Evolutionary conservation across 2,329 filamentous ascomycete species (phyloP), one percentile per base, ranked within the genome.

Genomic region (Ascochyta rabiei): DNA sequence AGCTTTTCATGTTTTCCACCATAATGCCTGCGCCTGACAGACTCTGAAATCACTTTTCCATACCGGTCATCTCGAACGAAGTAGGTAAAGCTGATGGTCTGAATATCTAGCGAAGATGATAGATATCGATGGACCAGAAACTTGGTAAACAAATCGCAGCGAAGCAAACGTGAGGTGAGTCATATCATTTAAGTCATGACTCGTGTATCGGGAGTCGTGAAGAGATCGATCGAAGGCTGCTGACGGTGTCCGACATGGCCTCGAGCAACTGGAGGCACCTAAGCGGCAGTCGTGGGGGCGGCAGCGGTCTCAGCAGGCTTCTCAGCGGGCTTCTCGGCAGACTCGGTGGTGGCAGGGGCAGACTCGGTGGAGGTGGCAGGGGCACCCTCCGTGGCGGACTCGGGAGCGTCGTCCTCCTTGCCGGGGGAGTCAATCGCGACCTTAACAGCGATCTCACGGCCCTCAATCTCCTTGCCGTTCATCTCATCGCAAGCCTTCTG

Each of bases 381-480:
- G 48, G 69, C 65, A 51, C 69, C 71, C 43, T 69, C 73, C 49
- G 82, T 79, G 51, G 71, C 64, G 39, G 56, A 79, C 62, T 79
- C 81, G 53, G 80, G 77, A 67, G 83, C 89, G 72, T 89, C 86
- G 76, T 97, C 93, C 80, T 97, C 93, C 89, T 98, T 99, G 81
- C 96, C 93, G 63, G 95, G 95, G 84, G 92, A 97, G 83, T 99
- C 95, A 75, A 99, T 98, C 75, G 95, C 95, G 76, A 99, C 93
- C 90, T 99, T 99, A 85, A 99, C 95, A 64, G 95, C 95, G 69
- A 99, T 99, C 83, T 98, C 93, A 73, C 95, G 93, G 63, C 93
- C 95, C 79, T 98, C 95, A 67, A 99, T 95, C 77, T 96, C 91
- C 87, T 96, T 98, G 81, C 92, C 95, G 81, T 99, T 97, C 95